Evolutionary conservation across 2,329 filamentous ascomycete species (phyloP), one percentile per base, ranked within the genome.

Genomic region (Fusarium pseudograminearum): DNA sequence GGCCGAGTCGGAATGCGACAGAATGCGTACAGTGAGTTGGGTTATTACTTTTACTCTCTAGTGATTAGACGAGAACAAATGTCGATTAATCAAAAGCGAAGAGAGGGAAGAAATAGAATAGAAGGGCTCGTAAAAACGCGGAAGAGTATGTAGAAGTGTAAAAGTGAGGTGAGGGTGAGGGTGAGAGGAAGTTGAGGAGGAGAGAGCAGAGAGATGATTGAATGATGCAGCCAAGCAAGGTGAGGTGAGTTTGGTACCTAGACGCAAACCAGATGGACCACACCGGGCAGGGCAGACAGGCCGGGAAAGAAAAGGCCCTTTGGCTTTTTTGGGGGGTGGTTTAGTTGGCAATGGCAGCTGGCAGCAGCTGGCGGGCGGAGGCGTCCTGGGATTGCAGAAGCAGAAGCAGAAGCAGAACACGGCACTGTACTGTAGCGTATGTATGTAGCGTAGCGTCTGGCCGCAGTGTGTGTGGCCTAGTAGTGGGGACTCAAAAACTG

Each of bases 151-250:
- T 52, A 52, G 45, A 64, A 64, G 34, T 28, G 44, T 50, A 50
- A 64, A 44, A 44, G 50, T 40, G 6, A 60, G 61, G 61, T 57
- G 57, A 54, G 56, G 56, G 59, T 45, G 57, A 57, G 65, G 54
- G 51, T 52, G 53, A 57, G 40, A 50, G 62, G 45, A 56, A 53
- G 47, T 30, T 45, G 63, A 54, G 55, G 55, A 42, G 46, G 40
- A 34, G 51, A 34, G 47, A 65, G 34, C 34, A 58, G 24, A 45
- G 33, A 57, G 60, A 66, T 69, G 69, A 68, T 69, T 60, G 61
- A 73, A 70, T 72, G 60, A 74, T 73, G 72, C 65, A 70, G 72
- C 67, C 62, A 71, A 66, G 62, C 55, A 60, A 61, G 36, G 60
- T 62, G 60, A 40, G 41, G 68, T 67, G 61, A 61, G 45, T 62